Conservation (phyloP, 2,329 filamentous ascomycete species). For the Fonsecaea erecta region DNA sequence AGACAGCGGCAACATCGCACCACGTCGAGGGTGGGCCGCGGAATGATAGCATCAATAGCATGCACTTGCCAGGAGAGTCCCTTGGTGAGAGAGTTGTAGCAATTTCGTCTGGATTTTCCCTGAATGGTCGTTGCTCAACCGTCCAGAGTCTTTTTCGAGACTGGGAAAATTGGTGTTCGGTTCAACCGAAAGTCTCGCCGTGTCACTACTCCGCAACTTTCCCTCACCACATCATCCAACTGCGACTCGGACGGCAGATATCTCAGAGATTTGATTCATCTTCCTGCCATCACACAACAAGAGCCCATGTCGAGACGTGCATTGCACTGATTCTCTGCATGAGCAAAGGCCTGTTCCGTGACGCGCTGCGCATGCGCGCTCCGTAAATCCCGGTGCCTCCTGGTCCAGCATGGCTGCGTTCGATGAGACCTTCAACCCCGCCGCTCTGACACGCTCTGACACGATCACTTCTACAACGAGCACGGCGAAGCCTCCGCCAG, state of each 20-base stretch:
- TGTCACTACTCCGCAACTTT: conserved; percentile 1
- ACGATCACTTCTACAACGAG: conserved; percentile 32
- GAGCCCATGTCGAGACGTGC: neutral
- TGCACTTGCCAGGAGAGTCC: neutral
- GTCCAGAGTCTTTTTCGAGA: neutral
- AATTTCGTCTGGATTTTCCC: neutral
- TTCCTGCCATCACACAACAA: neutral
- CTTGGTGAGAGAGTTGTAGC: neutral
- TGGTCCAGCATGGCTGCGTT: conserved; percentile 33
- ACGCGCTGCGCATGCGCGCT: conserved; percentile 16
- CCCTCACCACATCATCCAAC: neutral
- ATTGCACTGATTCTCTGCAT: neutral
- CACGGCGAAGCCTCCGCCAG: conserved; percentile 28
- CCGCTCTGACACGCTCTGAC: conserved; percentile 40
- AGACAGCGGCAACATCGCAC: neutral
- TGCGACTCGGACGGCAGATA: neutral
- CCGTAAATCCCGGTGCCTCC: neutral
- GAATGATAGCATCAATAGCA: neutral
- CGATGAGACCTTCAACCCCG: conserved; percentile 42
- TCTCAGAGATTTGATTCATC: neutral
- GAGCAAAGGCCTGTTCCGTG: neutral
- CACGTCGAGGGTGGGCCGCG: neutral
- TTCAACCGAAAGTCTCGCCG: neutral
- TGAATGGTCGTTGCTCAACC: neutral
- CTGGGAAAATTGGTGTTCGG: neutral